Evolutionary conservation across 208 protist species (phyloP), one percentile per base, ranked within the genome.

Genomic region (Trypanosoma cruzi): DNA sequence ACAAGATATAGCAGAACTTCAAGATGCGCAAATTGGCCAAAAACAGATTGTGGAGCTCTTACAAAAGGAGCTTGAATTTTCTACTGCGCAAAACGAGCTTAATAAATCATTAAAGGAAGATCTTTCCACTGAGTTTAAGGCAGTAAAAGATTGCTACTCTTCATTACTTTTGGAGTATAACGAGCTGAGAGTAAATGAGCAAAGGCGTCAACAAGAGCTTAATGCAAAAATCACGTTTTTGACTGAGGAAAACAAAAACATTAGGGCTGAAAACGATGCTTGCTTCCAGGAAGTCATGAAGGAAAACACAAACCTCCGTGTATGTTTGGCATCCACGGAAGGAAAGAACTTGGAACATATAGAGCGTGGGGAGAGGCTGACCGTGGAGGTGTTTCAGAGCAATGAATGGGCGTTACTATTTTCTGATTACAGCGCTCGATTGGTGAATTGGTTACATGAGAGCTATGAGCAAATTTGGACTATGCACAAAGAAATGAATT

Each of bases 71-170:
- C 50, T 75, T 46, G 42, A 61, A 37, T 34, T 5, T 16, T 60
- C 32, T 44, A 26, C 28, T 24, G n/a, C n/a, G 8, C 24, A 32
- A 34, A 34, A 44, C 36, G 18, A 40, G 26, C 2, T 34, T 34
- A 34, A 68, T 62, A 54, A 68, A 44, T 52, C 28, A 26, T 8
- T 18, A 24, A 75, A 76, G 48, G 81, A 88, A 29, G 80, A 81
- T 24, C 37, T 86, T 4, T 62, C 85, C 24, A 71, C 77, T 29
- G 81, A 92, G 70, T 77, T 89, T 42, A 64, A 22, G 2, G 67
- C 78, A 14, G 57, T 91, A 20, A 85, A 89, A 31, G 86, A 92
- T 34, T 86, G 75, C 56, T 94, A 91, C 48, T 85, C 83, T 4
- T 71, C 73, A 28, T 29, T 86, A 36, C 75, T 94, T 4, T 52